phyloP scores from a whole-genome alignment of 352 stramenopile genomes.

The Albugo laibachii region DNA sequence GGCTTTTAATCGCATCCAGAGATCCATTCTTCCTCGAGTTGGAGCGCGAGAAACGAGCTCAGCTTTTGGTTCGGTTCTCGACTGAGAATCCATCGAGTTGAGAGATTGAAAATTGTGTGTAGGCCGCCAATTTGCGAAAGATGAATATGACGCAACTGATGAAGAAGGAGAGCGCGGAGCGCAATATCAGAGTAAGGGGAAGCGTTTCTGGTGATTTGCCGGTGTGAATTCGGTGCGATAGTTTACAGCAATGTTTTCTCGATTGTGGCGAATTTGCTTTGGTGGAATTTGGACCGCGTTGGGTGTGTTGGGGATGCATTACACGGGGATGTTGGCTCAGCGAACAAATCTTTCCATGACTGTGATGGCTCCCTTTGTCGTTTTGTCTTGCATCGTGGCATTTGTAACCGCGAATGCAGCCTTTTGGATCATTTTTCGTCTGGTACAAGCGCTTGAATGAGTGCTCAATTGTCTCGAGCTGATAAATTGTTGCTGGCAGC shows the following conservation, averaged over 20 bases:
- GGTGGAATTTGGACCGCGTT: conserved; percentile 28
- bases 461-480: background rate
- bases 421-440: conserved; percentile 54
- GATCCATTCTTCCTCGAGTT: conserved; percentile 47
- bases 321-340: conserved; percentile 50
- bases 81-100: conserved; percentile 4
- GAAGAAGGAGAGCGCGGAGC: conserved; percentile 21
- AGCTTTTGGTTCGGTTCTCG: conserved; percentile 14
- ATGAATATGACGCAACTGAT: conserved; percentile 22
- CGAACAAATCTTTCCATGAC: conserved; percentile 19
- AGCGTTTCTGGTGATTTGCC: background rate
- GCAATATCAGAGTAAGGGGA: conserved; percentile 17
- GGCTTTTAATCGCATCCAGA: conserved; percentile 25
- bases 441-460: conserved; percentile 9
- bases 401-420: conserved; percentile 31
- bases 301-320: conserved; percentile 53
- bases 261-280: conserved; percentile 23
- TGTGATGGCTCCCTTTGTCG: conserved; percentile 19
- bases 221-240: background rate
- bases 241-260: conserved; percentile 36
- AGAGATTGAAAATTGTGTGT: conserved; percentile 3
- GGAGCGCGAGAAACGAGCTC: conserved; percentile 25
- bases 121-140: conserved; percentile 18
- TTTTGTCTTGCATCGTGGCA: conserved; percentile 25
- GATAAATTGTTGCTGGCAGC: conserved; percentile 4